Evolutionary conservation across 257 asterid species (phyloP), one percentile per base, ranked within the genome.

Genomic region (Mentha longifolia): DNA sequence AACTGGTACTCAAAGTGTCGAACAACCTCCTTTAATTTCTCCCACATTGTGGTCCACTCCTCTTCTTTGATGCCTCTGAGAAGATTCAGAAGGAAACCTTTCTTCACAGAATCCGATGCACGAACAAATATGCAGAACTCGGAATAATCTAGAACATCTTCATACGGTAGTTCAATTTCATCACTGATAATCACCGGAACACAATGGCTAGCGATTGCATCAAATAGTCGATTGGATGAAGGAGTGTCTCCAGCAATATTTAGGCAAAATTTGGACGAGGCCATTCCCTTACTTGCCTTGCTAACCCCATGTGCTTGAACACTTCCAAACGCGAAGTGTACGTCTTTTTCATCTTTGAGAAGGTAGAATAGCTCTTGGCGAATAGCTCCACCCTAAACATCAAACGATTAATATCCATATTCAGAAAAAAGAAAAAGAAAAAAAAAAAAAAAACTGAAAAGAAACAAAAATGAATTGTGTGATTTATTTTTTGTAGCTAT

Each of bases 211-310:
- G 81, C 94, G 63, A 92, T 85, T 65, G 98, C 93, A 77, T 92
- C 96, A 65, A 92, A 92, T 5, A 91, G 90, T 7, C 96, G 88
- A 67, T 87, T 87, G 28, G 97, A 89, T 33, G 97, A 91, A 17
- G 97, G 97, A 15, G 97, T 91, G 79, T 91, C 97, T 25, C 96
- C n/a, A n/a, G n/a, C 97, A 0, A 91, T 70, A n/a, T n/a, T n/a
- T n/a, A n/a, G n/a, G n/a, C n/a, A n/a, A n/a, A n/a, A n/a, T n/a
- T n/a, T n/a, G n/a, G 97, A 91, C 12, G 83, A 79, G 22, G 89
- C 70, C 97, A 90, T 90, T 65, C 95, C 95, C 50, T 19, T 78
- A 30, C 85, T 80, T 16, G 93, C 97, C 54, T 76, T 79, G 45
- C 71, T 68, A 43, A 88, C 62, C 6, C 95, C 97, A 12, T 85